Evolutionary conservation across 495 filamentous ascomycete species (phyloP).

Genomic region (Penicillium goetzii): DNA sequence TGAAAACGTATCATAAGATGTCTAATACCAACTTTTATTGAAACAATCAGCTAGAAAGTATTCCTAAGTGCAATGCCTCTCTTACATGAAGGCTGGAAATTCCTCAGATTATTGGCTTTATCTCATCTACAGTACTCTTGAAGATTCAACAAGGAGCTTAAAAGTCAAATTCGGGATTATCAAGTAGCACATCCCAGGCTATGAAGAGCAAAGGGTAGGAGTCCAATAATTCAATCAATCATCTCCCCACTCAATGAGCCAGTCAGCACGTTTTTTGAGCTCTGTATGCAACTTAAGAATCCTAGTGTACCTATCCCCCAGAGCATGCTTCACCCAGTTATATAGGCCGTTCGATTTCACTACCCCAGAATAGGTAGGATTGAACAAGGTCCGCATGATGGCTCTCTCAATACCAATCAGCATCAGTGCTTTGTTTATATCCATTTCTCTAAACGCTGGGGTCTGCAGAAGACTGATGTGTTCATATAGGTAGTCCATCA

Average conservation of each 20-base stretch:
- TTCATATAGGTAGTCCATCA: background rate
- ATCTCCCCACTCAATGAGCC: background rate
- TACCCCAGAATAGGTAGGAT: background rate
- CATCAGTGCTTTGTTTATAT: background rate
- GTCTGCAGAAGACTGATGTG: conserved; percentile 2
- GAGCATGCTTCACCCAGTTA: background rate
- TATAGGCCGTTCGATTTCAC: background rate
- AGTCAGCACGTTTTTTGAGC: background rate
- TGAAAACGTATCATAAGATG: background rate
- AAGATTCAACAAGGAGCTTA: too few species aligned
- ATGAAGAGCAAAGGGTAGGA: too few species aligned
- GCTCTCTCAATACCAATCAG: background rate
- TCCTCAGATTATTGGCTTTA: too few species aligned
- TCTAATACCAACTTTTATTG: too few species aligned
- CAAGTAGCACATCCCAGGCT: too few species aligned
- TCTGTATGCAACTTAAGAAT: background rate
- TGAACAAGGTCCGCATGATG: background rate
- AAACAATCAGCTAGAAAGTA: too few species aligned
- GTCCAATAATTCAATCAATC: too few species aligned
- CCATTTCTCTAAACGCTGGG: background rate
- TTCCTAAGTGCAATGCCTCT: too few species aligned
- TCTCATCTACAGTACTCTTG: too few species aligned
- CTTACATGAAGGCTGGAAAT: too few species aligned
- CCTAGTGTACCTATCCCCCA: background rate
- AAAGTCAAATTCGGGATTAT: too few species aligned